These are phyloP conservation scores for Pascua guehoae DNA, from an alignment of 1,284 basidiomycete species.

Conservation along the genomic window DNA sequence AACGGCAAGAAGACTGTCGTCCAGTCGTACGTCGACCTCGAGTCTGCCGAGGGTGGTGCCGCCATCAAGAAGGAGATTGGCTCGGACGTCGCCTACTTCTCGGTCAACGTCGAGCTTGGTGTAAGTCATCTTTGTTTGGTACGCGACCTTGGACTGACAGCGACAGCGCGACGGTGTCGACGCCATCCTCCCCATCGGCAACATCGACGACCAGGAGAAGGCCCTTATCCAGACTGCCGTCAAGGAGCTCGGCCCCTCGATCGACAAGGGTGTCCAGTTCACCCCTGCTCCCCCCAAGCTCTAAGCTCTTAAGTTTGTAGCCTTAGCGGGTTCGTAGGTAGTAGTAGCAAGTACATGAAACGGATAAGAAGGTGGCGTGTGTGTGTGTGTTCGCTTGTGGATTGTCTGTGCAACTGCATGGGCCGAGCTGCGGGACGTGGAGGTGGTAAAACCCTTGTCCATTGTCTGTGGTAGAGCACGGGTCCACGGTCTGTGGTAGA, in stretches of 20 bases:
- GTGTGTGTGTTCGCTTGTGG: too few species aligned
- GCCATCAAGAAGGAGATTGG: constrained; percentile 50
- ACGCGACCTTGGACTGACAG: constrained; percentile 17
- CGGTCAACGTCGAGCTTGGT: constrained; percentile 82
- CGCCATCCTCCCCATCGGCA: constrained; percentile 56
- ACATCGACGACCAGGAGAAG: constrained; percentile 53
- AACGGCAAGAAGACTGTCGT: constrained; percentile 80
- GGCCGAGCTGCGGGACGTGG: too few species aligned
- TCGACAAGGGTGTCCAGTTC: constrained; percentile 52
- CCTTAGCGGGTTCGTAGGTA: too few species aligned
- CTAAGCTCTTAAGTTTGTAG: constrained; percentile 18
- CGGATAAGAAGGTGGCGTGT: too few species aligned
- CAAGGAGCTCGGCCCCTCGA: constrained; percentile 55
- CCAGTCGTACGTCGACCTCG: constrained; percentile 83
- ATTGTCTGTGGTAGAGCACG: too few species aligned
- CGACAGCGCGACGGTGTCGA: constrained; percentile 51
- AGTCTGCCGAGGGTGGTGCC: constrained; percentile 49
- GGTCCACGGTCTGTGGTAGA: too few species aligned
- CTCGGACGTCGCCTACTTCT: constrained; percentile 73
- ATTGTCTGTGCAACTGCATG: too few species aligned
- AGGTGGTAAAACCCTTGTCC: too few species aligned
- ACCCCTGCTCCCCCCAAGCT: constrained; percentile 46
- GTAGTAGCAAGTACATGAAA: too few species aligned
- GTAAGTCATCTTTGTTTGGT: constrained; percentile 49
- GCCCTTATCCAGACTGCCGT: constrained; percentile 53